Base-by-base conservation (phyloP, 139 green algal genomes). In the Chara braunii region DNA sequence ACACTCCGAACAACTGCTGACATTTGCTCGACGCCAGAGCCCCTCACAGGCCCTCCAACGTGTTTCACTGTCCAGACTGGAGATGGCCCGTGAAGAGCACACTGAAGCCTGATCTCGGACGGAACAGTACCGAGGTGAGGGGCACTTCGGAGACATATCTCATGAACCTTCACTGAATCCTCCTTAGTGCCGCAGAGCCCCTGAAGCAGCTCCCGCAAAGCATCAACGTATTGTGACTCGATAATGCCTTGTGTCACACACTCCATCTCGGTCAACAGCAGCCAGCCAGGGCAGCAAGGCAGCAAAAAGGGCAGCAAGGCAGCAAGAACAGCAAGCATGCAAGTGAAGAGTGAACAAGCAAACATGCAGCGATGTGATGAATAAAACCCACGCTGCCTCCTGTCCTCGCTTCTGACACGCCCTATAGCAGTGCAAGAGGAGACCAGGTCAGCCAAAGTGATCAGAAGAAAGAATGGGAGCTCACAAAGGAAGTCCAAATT, bases 21-120 rank as follows among this genome's bases (percentile, higher is more conserved):
- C 8, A 68, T 42, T 48, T 64, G 44, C 11, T 68, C 58, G 22
- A 48, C 58, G 18, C 43, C 58, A 5, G 58, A 42, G 12, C 58
- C 58, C 12, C 58, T 28, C 58, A 68, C 63, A 12, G 58, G 43
- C 6, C 58, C 23, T 14, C 58, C 58, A 11, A 68, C 43, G 48
- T 68, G 58, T 11, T 22, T 42, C 12, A 68, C 6, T 8, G 44
- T 68, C 58, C 58, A 66, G 58, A 11, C 11, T 11, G 18, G 40
- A 18, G 40, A 48, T 48, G 40, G 40, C 18, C 18, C 18, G 40
- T 18, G 18, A 18, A 48, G 18, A 18, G 40, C 40, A 48, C 18
- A 48, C 18, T 26, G 18, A 18, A 48, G 40, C 18, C 18, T 48
- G 18, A 18, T 48, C 18, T 48, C 18, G 18, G 18, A 26, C 18